These are phyloP conservation scores for Bipolaris gigantea DNA, from an alignment of 2,329 filamentous ascomycete species.

Conservation along the genomic window DNA sequence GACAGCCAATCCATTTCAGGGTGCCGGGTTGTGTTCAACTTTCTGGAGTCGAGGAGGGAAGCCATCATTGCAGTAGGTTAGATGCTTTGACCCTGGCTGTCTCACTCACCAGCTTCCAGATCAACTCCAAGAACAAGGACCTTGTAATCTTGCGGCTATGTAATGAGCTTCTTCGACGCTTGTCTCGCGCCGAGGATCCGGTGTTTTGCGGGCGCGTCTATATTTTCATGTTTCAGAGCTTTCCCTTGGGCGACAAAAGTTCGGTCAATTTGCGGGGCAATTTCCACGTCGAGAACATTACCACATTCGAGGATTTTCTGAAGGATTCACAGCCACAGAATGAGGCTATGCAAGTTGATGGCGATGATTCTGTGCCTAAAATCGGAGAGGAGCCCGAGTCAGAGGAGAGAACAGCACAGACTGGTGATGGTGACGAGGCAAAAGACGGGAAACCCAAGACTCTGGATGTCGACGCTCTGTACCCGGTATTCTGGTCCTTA, in stretches of 20 bases:
- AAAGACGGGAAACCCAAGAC: slow-evolving; percentile 50
- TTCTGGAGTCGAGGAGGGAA: slow-evolving; percentile 89
- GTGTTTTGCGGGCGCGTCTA: slow-evolving; percentile 97
- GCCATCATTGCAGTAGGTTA: slow-evolving; percentile 72
- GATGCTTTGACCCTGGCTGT: background rate
- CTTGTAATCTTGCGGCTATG: slow-evolving; percentile 89
- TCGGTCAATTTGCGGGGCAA: slow-evolving; percentile 95
- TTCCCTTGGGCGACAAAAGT: slow-evolving; percentile 93
- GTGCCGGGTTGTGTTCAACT: slow-evolving; percentile 90
- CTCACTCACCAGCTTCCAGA: slow-evolving; percentile 34
- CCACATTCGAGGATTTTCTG: slow-evolving; percentile 70
- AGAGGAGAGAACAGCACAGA: slow-evolving; percentile 33
- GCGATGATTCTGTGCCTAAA: slow-evolving; percentile 37
- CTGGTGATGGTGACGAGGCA: slow-evolving; percentile 51
- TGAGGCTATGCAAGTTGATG: slow-evolving; percentile 70
- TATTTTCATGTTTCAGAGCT: slow-evolving; percentile 98
- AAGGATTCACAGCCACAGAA: slow-evolving; percentile 41
- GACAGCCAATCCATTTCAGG: slow-evolving; percentile 94
- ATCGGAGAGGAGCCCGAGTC: slow-evolving; percentile 46
- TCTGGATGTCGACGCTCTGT: slow-evolving; percentile 73
- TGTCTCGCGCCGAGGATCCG: slow-evolving; percentile 95
- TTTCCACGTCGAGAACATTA: slow-evolving; percentile 94
- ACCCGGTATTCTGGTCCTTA: slow-evolving; percentile 90
- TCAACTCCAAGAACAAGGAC: slow-evolving; percentile 65
- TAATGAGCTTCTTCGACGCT: slow-evolving; percentile 88